Evolutionary conservation across 2,329 filamentous ascomycete species (phyloP).

Genomic region (Colletotrichum sp.): DNA sequence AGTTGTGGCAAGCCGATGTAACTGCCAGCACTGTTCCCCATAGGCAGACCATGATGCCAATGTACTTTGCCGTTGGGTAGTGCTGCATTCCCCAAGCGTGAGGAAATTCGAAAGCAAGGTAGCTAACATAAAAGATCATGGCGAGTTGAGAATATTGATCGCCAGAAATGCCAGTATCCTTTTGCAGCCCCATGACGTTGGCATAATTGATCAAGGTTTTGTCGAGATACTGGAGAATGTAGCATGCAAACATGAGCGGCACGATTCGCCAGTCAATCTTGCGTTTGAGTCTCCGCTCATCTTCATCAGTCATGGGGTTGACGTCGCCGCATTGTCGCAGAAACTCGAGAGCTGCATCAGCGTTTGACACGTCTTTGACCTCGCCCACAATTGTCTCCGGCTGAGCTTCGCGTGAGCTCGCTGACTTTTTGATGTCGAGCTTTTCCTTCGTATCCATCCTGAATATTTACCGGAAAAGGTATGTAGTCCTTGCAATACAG

Average conservation of each 20-base stretch:
- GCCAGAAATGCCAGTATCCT: constrained; percentile 55
- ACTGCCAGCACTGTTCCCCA: constrained; percentile 48
- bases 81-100: constrained; percentile 60
- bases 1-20: constrained; percentile 24
- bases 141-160: constrained; percentile 63
- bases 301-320: neutral
- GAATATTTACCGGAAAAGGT: neutral
- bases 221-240: constrained; percentile 17
- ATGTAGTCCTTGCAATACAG: neutral
- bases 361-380: neutral
- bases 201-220: constrained; percentile 42
- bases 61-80: constrained; percentile 27
- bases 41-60: constrained; percentile 36
- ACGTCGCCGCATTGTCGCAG: neutral
- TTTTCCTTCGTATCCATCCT: neutral
- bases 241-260: constrained; percentile 23
- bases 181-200: constrained; percentile 57
- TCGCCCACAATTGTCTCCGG: constrained; percentile 2
- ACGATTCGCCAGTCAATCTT: constrained; percentile 25
- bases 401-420: neutral
- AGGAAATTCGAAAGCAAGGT: constrained; percentile 65
- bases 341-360: constrained; percentile 1
- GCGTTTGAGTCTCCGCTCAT: constrained; percentile 9
- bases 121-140: constrained; percentile 63
- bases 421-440: neutral